Evolutionary conservation across 495 filamentous ascomycete species (phyloP).

Genomic region (Aspergillus panamensis): DNA sequence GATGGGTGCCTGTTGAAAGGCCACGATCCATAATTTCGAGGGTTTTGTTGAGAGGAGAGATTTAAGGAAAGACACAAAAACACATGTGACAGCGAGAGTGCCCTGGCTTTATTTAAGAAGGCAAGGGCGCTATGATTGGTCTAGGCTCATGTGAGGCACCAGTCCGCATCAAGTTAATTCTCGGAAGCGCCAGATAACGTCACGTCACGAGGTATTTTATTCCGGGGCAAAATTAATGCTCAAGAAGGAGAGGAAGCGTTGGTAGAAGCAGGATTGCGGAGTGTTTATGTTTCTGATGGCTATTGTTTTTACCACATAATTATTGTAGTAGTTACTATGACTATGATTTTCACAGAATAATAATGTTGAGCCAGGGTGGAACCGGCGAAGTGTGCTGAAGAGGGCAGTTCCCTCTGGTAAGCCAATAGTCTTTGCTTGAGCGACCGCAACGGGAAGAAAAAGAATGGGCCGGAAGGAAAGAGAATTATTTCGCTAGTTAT

Average conservation of each 20-base stretch:
- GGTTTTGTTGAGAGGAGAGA: slow-evolving; percentile 18
- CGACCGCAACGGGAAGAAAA: slow-evolving; percentile 1
- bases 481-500: slow-evolving; percentile 5
- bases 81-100: slow-evolving; percentile 33
- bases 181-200: slow-evolving; percentile 6
- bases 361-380: slow-evolving; percentile 1
- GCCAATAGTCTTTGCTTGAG: background rate
- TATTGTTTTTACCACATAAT: background rate
- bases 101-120: slow-evolving; percentile 19
- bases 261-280: background rate
- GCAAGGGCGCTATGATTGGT: slow-evolving; percentile 18
- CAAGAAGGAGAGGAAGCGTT: background rate
- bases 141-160: slow-evolving; percentile 7
- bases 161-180: slow-evolving; percentile 11
- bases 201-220: slow-evolving; percentile 5
- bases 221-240: background rate
- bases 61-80: slow-evolving; percentile 10
- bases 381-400: background rate
- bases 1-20: slow-evolving; percentile 45
- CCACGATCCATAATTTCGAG: slow-evolving; percentile 41
- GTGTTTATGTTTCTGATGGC: background rate
- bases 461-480: slow-evolving; percentile 15
- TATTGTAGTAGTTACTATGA: background rate
- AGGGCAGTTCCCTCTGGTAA: background rate
- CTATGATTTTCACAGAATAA: background rate